Evolutionary conservation across 2,329 filamentous ascomycete genomes (phyloP).

Genomic region (Aureobasidium pullulans): DNA sequence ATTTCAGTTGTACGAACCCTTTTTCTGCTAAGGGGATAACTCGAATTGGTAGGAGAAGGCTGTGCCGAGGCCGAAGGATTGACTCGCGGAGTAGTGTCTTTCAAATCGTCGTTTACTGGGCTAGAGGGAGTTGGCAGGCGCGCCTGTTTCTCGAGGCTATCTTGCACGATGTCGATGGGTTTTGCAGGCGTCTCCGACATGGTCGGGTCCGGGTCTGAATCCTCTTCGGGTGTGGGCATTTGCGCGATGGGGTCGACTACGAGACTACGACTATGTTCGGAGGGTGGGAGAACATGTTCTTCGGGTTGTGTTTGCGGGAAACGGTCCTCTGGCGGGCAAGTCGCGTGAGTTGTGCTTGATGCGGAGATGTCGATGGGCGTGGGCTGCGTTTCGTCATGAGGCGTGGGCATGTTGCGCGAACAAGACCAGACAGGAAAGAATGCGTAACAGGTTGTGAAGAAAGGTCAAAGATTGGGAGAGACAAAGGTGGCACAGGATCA

Average conservation of each 20-base stretch:
- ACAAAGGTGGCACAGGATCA: conserved; percentile 4
- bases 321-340: conserved; percentile 39
- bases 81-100: conserved; percentile 23
- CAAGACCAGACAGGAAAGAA: not conserved
- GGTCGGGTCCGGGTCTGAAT: conserved; percentile 14
- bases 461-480: not conserved
- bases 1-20: conserved; percentile 17
- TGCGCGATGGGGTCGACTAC: conserved; percentile 18
- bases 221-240: conserved; percentile 20
- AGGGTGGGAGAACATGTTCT: conserved; percentile 11
- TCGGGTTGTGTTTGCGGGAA: conserved; percentile 22
- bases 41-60: conserved; percentile 19
- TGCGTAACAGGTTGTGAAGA: not conserved
- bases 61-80: conserved; percentile 24
- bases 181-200: conserved; percentile 26
- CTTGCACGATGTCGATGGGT: conserved; percentile 35
- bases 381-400: conserved; percentile 14
- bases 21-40: conserved; percentile 21
- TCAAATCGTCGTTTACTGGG: conserved; percentile 20
- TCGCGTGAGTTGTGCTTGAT: conserved; percentile 20
- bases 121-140: conserved; percentile 20
- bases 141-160: conserved; percentile 23
- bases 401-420: conserved; percentile 13
- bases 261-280: not conserved
- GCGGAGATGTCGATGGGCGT: conserved; percentile 11